These are phyloP conservation scores for Corniculantispora saksenae DNA, from an alignment of 2,329 filamentous ascomycete species.

Conservation along the genomic window DNA sequence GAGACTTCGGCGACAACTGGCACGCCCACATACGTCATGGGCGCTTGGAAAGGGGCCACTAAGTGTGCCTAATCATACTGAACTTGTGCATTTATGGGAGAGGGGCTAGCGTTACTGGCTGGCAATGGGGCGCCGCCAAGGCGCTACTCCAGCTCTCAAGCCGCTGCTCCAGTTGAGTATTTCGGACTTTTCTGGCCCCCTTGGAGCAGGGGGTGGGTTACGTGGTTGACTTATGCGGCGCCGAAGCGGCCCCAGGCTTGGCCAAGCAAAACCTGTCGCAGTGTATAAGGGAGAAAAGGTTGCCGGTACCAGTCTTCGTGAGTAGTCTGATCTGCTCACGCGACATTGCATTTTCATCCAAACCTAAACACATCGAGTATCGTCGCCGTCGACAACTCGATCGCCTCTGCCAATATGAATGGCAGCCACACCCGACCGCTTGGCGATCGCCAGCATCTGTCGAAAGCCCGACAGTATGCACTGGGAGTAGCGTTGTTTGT, in stretches of 20 bases:
- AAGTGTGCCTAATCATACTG: neutral
- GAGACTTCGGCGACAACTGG: conserved; percentile 7
- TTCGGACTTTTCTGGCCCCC: neutral
- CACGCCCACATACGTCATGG: conserved; percentile 7
- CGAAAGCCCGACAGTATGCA: neutral
- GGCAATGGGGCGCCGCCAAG: conserved; percentile 11
- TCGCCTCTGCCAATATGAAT: neutral
- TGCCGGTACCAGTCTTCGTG: neutral
- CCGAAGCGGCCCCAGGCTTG: conserved; percentile 13
- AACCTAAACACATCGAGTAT: neutral
- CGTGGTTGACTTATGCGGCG: neutral
- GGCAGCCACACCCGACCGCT: conserved; percentile 6
- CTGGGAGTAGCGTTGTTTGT: conserved; percentile 1
- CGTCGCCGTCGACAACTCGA: neutral
- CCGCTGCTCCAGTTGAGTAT: neutral
- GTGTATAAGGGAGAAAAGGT: conserved; percentile 8
- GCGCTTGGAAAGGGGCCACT: neutral
- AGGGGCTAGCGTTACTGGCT: neutral
- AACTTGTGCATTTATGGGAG: neutral
- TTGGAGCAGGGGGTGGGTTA: neutral
- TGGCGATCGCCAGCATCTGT: conserved; percentile 1
- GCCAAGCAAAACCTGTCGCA: neutral
- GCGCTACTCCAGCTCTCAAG: conserved; percentile 13
- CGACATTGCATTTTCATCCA: neutral
- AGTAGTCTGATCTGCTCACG: neutral